A percentile compares a stretch with the other conserved stretches of the same genome.
phyloP scores from a whole-genome alignment of 2,329 filamentous ascomycete genomes.

The Paecilomyces fulvus region DNA sequence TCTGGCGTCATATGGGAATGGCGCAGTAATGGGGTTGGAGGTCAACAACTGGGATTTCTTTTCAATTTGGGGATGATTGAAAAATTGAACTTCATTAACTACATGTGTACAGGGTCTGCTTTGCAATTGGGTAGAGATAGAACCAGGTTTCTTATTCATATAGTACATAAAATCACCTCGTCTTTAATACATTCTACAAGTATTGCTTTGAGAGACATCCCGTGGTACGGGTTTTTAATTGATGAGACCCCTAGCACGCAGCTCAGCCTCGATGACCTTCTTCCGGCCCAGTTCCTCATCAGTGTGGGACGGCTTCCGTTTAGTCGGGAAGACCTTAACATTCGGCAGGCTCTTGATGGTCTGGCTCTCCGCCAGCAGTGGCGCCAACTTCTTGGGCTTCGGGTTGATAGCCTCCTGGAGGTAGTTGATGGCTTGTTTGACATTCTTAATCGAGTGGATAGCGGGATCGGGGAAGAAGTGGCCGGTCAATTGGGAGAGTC shows the following conservation, averaged over 20 bases:
- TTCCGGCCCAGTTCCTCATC: slow-evolving; percentile 65
- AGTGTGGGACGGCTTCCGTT: slow-evolving; percentile 62
- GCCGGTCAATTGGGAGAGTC: slow-evolving; percentile 72
- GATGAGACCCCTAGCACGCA: slow-evolving; percentile 54
- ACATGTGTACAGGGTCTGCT: background rate
- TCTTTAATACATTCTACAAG: slow-evolving; percentile 5
- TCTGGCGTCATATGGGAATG: slow-evolving; percentile 3
- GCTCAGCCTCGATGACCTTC: slow-evolving; percentile 69
- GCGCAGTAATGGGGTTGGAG: background rate
- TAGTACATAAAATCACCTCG: slow-evolving; percentile 11
- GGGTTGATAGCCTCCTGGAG: slow-evolving; percentile 30
- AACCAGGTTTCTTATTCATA: slow-evolving; percentile 8
- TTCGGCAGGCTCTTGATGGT: slow-evolving; percentile 54
- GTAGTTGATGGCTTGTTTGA: slow-evolving; percentile 47
- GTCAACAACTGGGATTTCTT: background rate
- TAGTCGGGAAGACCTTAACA: slow-evolving; percentile 56
- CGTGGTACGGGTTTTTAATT: slow-evolving; percentile 21
- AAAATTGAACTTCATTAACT: background rate
- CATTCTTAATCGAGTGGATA: slow-evolving; percentile 49
- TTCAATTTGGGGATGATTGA: background rate
- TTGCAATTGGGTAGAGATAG: background rate
- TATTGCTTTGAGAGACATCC: background rate
- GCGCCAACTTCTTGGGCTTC: slow-evolving; percentile 50
- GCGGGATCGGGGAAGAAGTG: slow-evolving; percentile 63
- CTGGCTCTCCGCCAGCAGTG: slow-evolving; percentile 44